Evolutionary conservation across 1,139 yeast species (phyloP).

Genomic region (Groenewaldozyma sp.): DNA sequence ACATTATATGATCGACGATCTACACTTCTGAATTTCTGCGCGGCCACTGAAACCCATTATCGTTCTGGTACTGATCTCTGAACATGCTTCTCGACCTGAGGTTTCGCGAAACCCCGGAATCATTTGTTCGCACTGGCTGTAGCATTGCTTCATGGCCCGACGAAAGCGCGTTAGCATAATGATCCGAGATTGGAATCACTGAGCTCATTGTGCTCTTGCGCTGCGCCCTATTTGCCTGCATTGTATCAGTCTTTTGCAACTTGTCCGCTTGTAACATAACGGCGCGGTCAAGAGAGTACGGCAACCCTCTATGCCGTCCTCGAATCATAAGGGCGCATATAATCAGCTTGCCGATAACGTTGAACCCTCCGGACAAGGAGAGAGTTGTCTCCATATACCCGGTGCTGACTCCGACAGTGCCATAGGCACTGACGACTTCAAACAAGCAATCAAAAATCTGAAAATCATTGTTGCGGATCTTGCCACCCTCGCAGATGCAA

Average conservation of each 20-base stretch:
- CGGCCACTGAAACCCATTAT: not conserved
- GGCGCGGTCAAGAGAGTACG: constrained; percentile 89
- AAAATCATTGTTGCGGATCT: constrained; percentile 45
- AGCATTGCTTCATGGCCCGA: not conserved
- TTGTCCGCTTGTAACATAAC: constrained; percentile 74
- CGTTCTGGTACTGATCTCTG: not conserved
- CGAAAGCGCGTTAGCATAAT: not conserved
- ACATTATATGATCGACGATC: not conserved
- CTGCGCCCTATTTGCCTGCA: constrained; percentile 19
- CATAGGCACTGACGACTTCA: constrained; percentile 91
- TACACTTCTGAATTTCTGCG: no score
- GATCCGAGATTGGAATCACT: constrained; percentile 11
- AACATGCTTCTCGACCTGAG: not conserved
- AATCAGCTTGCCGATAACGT: constrained; percentile 67
- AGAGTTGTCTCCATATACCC: constrained; percentile 65
- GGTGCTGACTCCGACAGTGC: constrained; percentile 85
- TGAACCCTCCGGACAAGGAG: constrained; percentile 67
- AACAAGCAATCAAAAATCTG: constrained; percentile 66
- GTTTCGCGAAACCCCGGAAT: constrained; percentile 2
- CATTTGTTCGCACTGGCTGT: not conserved
- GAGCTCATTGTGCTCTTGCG: constrained; percentile 12
- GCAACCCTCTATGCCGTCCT: constrained; percentile 95
- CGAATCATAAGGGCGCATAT: constrained; percentile 85
- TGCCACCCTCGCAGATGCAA: constrained; percentile 73
- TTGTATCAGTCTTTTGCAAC: constrained; percentile 56